A percentile compares a stretch with the other conserved stretches of the same genome.
phyloP scores from a whole-genome alignment of 2,329 filamentous ascomycete species.

The Colletotrichum caudatum region DNA sequence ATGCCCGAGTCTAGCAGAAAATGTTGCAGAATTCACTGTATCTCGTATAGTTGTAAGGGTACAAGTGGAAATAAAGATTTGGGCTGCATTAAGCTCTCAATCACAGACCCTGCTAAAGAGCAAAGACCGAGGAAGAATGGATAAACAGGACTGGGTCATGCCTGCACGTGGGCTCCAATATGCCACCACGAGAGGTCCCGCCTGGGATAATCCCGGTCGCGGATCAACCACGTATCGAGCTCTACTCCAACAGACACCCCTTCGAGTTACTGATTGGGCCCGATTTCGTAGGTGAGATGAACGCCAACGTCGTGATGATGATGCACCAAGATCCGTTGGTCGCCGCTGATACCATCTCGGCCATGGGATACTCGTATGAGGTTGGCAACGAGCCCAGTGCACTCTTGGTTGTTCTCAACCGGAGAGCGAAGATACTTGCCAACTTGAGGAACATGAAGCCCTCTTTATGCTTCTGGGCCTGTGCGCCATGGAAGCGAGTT shows the following conservation, averaged over 20 bases:
- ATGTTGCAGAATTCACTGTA: neutral
- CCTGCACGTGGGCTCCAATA: slow-evolving; percentile 19
- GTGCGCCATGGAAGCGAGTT: slow-evolving; percentile 48
- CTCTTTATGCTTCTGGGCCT: slow-evolving; percentile 47
- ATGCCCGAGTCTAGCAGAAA: neutral
- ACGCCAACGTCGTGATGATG: no score
- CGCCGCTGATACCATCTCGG: no score
- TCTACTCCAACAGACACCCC: no score
- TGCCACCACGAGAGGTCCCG: slow-evolving; percentile 22
- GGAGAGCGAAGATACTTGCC: slow-evolving; percentile 47
- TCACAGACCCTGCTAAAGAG: neutral
- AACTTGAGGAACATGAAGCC: slow-evolving; percentile 46
- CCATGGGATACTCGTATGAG: no score
- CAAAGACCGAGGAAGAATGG: neutral
- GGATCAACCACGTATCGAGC: no score
- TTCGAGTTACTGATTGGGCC: no score
- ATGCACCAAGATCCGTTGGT: no score
- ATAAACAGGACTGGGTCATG: slow-evolving; percentile 1
- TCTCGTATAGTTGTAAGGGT: no score
- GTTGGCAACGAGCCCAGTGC: slow-evolving; percentile 7
- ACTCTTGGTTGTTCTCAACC: slow-evolving; percentile 45
- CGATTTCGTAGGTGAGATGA: no score
- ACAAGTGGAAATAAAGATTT: neutral
- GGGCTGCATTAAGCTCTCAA: neutral
- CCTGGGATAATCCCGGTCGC: no score